Evolutionary conservation across 1,139 yeast species (phyloP).

Genomic region (Blastobotrys capitulatus): DNA sequence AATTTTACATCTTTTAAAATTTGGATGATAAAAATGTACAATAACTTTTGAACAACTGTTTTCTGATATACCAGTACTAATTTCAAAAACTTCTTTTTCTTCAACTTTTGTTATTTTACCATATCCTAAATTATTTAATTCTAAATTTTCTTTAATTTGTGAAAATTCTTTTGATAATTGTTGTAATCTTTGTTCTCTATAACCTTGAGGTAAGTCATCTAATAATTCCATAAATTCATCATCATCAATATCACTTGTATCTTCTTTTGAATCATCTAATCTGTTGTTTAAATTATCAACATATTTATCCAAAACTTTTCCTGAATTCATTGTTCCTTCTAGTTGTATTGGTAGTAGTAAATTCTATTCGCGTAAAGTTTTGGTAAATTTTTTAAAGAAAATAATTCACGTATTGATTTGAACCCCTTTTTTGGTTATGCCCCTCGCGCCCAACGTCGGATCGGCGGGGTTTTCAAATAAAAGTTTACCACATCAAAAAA

Average conservation of each 20-base stretch:
- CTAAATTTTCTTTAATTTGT: slow-evolving; percentile 37
- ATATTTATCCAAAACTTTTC: slow-evolving; percentile 11
- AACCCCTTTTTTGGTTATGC: too few relatives aligned
- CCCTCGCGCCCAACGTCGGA: too few relatives aligned
- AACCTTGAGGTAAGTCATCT: slow-evolving; percentile 68
- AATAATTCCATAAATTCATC: slow-evolving; percentile 40
- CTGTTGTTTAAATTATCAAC: slow-evolving; percentile 7
- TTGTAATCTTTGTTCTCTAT: slow-evolving; percentile 61
- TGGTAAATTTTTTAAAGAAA: too few relatives aligned
- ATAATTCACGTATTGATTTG: too few relatives aligned
- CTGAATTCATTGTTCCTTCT: slow-evolving; percentile 10
- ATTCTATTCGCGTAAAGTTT: too few relatives aligned
- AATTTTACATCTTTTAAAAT: slow-evolving; percentile 51
- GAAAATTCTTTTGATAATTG: slow-evolving; percentile 46
- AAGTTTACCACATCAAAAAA: too few relatives aligned
- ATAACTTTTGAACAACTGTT: slow-evolving; percentile 37
- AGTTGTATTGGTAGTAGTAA: too few relatives aligned
- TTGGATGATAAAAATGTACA: slow-evolving; percentile 61
- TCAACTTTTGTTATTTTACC: slow-evolving; percentile 41
- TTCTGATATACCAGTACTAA: slow-evolving; percentile 37
- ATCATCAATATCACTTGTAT: slow-evolving; percentile 23
- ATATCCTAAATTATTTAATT: slow-evolving; percentile 37
- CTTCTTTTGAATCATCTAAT: slow-evolving; percentile 8
- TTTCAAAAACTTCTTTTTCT: slow-evolving; percentile 54
- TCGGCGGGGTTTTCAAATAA: too few relatives aligned